Conservation (phyloP, 148 eudicot species). For the Chenopodium album region DNA sequence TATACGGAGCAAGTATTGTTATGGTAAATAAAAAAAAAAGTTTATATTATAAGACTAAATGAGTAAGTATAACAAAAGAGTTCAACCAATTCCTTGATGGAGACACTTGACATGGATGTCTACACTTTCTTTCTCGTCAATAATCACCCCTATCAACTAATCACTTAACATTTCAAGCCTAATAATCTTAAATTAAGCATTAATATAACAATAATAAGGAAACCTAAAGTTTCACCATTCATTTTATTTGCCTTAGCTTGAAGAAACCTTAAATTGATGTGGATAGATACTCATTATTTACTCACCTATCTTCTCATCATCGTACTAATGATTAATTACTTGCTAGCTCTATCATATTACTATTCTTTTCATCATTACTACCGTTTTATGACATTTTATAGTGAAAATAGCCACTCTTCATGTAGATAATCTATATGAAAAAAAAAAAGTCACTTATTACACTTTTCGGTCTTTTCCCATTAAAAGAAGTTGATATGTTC, state of each 20-base stretch:
- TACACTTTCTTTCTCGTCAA: background rate
- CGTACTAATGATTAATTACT: background rate
- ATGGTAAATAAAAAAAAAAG: no score
- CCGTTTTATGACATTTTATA: background rate
- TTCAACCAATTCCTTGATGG: background rate
- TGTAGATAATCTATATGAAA: no score
- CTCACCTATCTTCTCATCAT: background rate
- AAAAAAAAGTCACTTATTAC: no score
- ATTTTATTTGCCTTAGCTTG: constrained; percentile 15
- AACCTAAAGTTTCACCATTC: background rate
- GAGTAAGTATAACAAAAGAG: no score
- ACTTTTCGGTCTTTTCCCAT: no score
- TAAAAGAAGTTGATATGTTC: no score
- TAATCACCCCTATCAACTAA: background rate
- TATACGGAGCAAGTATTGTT: no score
- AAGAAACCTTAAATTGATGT: constrained; percentile 20
- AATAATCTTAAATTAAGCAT: no score
- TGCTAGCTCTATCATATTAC: background rate
- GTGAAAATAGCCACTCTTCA: background rate
- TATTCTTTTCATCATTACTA: background rate
- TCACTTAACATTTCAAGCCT: background rate
- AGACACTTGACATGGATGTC: background rate
- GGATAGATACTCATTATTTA: constrained; percentile 5
- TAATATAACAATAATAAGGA: background rate
- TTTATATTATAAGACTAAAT: no score